These are phyloP conservation scores for Hypoxylon sp. DNA, from an alignment of 2,329 filamentous ascomycete genomes.

Conservation along the genomic window DNA sequence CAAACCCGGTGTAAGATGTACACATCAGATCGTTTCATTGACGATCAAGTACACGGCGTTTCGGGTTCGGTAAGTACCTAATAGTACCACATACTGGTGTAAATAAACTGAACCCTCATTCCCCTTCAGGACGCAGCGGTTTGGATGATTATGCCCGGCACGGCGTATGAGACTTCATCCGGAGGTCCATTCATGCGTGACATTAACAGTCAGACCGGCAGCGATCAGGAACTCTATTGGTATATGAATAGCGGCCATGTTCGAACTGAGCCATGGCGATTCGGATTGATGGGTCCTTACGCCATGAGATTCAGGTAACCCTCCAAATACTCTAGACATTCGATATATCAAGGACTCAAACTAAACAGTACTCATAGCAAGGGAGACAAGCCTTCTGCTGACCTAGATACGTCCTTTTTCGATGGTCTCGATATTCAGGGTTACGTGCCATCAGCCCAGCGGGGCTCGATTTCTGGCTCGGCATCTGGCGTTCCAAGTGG, in stretches of 20 bases:
- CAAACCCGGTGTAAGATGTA: slow-evolving; percentile 43
- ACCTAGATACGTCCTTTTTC: slow-evolving; percentile 39
- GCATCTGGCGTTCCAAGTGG: slow-evolving; percentile 27
- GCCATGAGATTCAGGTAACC: slow-evolving; percentile 40
- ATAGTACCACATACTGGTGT: background rate
- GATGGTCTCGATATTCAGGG: slow-evolving; percentile 31
- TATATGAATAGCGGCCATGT: slow-evolving; percentile 45
- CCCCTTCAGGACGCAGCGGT: slow-evolving; percentile 27
- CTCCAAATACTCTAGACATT: background rate
- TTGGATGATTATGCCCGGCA: slow-evolving; percentile 42
- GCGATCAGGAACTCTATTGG: slow-evolving; percentile 42
- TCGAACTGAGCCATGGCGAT: slow-evolving; percentile 39
- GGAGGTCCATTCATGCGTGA: slow-evolving; percentile 42
- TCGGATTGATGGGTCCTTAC: slow-evolving; percentile 42
- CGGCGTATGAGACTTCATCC: slow-evolving; percentile 36
- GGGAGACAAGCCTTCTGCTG: slow-evolving; percentile 30
- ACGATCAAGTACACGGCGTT: slow-evolving; percentile 41
- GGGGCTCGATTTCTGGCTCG: slow-evolving; percentile 35
- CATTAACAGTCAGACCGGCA: slow-evolving; percentile 40
- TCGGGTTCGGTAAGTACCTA: slow-evolving; percentile 34
- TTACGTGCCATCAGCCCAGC: slow-evolving; percentile 30
- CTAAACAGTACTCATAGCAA: slow-evolving; percentile 14
- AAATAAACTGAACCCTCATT: background rate
- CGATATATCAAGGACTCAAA: background rate
- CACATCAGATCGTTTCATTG: slow-evolving; percentile 41